phyloP scores from a whole-genome alignment of 148 eudicot genomes.

The Polygonum aviculare region DNA sequence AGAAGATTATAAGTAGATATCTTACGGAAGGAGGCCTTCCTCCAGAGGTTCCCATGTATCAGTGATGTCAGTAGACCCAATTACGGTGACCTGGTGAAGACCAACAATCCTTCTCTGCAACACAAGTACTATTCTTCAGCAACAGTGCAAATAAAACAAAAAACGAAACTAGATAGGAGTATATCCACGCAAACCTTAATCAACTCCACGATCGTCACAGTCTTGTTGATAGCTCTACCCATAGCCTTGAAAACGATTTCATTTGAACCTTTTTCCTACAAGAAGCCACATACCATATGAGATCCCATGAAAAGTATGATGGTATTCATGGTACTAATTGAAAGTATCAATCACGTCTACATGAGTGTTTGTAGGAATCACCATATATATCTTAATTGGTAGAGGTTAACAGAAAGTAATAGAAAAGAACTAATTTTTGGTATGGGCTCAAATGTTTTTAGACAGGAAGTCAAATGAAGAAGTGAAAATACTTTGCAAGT shows the following conservation, averaged over 20 bases:
- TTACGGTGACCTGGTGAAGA: conserved; percentile 83
- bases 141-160: neutral
- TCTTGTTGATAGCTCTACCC: conserved; percentile 98
- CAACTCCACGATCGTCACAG: conserved; percentile 94
- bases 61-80: conserved; percentile 86
- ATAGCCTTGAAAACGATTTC: conserved; percentile 93
- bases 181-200: conserved; percentile 51
- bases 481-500: neutral
- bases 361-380: neutral
- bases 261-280: conserved; percentile 70
- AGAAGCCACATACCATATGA: conserved; percentile 2
- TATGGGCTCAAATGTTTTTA: neutral
- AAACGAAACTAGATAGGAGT: neutral
- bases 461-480: neutral
- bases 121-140: neutral
- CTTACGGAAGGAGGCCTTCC: conserved; percentile 98
- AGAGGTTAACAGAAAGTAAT: neutral
- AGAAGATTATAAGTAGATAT: neutral
- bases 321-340: neutral
- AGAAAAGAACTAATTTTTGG: neutral
- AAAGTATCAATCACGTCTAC: neutral
- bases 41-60: conserved; percentile 98
- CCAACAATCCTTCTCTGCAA: conserved; percentile 91
- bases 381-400: neutral
- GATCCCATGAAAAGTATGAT: neutral